Percentiles rank a stretch among this genome's conserved stretches.
Evolutionary conservation across 176 grass and related monocot genomes (phyloP).

Genomic region (Triticum urartu): DNA sequence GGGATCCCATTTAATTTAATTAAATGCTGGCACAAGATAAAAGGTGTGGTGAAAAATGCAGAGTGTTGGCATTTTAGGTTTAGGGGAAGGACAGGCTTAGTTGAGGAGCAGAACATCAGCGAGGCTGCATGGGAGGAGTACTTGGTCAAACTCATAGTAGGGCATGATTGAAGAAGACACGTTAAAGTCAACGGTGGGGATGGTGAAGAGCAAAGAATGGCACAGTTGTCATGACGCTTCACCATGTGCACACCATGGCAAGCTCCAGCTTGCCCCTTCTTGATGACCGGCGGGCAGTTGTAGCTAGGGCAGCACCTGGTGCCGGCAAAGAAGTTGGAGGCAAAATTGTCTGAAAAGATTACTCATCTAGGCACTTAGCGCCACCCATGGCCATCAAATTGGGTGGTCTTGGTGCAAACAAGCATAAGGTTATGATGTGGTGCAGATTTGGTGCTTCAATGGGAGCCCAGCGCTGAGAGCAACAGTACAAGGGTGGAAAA

Average conservation of each 20-base stretch:
- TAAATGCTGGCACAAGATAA: background rate
- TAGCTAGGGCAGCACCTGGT: background rate
- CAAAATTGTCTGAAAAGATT: background rate
- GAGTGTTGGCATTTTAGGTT: background rate
- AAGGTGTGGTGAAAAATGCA: background rate
- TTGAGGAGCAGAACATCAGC: background rate
- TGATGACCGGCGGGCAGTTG: background rate
- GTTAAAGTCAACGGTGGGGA: background rate
- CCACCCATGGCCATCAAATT: background rate
- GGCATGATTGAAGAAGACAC: background rate
- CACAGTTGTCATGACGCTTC: background rate
- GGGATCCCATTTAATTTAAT: background rate
- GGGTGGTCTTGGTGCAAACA: background rate
- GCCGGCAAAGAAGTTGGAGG: too few relatives aligned
- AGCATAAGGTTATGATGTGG: background rate
- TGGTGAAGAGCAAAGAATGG: background rate
- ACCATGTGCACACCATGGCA: background rate
- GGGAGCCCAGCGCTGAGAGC: background rate
- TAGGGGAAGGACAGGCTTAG: background rate
- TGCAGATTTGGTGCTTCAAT: constrained; percentile 1
- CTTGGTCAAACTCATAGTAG: background rate
- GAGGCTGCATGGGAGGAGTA: background rate
- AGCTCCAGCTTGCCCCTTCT: background rate
- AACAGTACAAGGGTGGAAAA: background rate
- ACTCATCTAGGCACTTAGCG: background rate